Conservation (phyloP, 2,329 filamentous ascomycete genomes). For the Helotiales sp. region DNA sequence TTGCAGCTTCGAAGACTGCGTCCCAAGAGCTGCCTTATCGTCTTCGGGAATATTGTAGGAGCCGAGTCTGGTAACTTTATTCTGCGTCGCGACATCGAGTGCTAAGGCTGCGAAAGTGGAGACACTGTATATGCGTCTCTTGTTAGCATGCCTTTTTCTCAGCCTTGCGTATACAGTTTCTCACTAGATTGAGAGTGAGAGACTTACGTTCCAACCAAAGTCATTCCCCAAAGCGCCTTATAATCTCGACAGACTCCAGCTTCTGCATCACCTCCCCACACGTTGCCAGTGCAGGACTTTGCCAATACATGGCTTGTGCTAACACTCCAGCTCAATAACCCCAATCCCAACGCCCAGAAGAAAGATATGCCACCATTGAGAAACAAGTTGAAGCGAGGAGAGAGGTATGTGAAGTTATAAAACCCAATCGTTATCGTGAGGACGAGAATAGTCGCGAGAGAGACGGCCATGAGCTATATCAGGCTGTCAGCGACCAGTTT, state of each 20-base stretch:
- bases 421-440: constrained; percentile 30
- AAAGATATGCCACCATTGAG: constrained; percentile 26
- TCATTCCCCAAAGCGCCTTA: constrained; percentile 33
- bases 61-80: constrained; percentile 20
- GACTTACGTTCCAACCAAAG: constrained; percentile 30
- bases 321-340: constrained; percentile 29
- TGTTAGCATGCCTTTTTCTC: not conserved
- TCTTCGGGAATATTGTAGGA: constrained; percentile 30
- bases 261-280: constrained; percentile 26
- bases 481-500: not conserved
- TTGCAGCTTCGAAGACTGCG: constrained; percentile 18
- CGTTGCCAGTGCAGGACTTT: constrained; percentile 24
- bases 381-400: constrained; percentile 30
- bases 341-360: constrained; percentile 30
- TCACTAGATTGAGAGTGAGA: not conserved
- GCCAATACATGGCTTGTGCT: constrained; percentile 26
- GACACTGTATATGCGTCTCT: constrained; percentile 12
- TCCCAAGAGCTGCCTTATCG: constrained; percentile 27
- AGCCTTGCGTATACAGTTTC: not conserved
- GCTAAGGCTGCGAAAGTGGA: constrained; percentile 28
- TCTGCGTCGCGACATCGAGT: constrained; percentile 28
- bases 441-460: constrained; percentile 24
- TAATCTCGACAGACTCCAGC: constrained; percentile 32
- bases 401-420: constrained; percentile 34
- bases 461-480: constrained; percentile 25